phyloP scores from a whole-genome alignment of 2,329 filamentous ascomycete species.

The Aspergillus clavatus region DNA sequence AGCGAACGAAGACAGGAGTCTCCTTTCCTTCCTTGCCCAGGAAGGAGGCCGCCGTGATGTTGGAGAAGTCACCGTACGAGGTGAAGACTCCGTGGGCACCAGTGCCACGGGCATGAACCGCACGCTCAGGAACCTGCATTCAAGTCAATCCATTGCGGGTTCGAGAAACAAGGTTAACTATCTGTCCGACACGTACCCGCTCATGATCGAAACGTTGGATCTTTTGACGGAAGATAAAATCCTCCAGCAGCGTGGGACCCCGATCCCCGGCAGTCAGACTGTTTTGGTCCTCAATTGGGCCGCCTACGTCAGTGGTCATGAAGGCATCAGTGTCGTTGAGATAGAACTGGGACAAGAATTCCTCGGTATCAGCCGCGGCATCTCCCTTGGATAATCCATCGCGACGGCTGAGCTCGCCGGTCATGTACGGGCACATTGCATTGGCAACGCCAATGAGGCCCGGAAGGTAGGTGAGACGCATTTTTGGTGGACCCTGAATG shows the following conservation, averaged over 20 bases:
- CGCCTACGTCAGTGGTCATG: slow-evolving; percentile 64
- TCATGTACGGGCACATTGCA: slow-evolving; percentile 41
- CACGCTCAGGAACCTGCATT: slow-evolving; percentile 55
- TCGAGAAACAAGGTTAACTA: neutral
- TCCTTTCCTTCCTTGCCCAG: slow-evolving; percentile 54
- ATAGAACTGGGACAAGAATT: slow-evolving; percentile 43
- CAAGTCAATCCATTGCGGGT: slow-evolving; percentile 4
- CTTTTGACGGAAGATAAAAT: slow-evolving; percentile 69
- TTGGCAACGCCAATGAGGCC: slow-evolving; percentile 33
- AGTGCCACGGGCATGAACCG: slow-evolving; percentile 65
- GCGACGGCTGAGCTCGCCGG: slow-evolving; percentile 27
- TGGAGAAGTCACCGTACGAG: slow-evolving; percentile 61
- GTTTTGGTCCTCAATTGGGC: slow-evolving; percentile 62
- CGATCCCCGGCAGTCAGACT: slow-evolving; percentile 63
- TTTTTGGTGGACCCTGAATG: slow-evolving; percentile 8
- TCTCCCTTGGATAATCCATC: slow-evolving; percentile 14
- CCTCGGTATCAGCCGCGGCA: slow-evolving; percentile 30
- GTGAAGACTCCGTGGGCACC: slow-evolving; percentile 66
- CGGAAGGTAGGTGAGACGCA: slow-evolving; percentile 25
- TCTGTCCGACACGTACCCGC: slow-evolving; percentile 44
- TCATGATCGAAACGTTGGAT: slow-evolving; percentile 68
- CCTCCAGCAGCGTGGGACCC: slow-evolving; percentile 65
- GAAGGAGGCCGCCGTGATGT: slow-evolving; percentile 65
- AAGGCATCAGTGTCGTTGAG: slow-evolving; percentile 52
- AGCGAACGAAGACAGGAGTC: slow-evolving; percentile 63